phyloP scores from a whole-genome alignment of 2,329 filamentous ascomycete species.

The Stagonosporopsis vannaccii region DNA sequence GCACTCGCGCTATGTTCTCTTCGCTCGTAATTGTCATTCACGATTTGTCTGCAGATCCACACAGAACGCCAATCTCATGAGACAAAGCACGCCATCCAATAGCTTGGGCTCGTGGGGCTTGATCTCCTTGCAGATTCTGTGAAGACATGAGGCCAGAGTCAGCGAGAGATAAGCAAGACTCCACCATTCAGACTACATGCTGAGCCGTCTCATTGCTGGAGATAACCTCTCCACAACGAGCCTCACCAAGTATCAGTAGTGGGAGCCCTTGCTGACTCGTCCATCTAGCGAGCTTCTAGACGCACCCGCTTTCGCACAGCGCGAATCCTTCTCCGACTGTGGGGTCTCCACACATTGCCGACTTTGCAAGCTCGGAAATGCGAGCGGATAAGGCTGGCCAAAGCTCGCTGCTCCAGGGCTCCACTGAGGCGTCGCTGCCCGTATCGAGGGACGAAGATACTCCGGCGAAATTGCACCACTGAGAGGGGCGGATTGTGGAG shows the following conservation, averaged over 20 bases:
- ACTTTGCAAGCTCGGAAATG: slow-evolving; percentile 17
- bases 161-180: slow-evolving; percentile 28
- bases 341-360: slow-evolving; percentile 29
- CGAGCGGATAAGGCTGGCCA: slow-evolving; percentile 25
- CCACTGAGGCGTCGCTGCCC: slow-evolving; percentile 7
- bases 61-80: slow-evolving; percentile 28
- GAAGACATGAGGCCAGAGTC: slow-evolving; percentile 18
- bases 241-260: slow-evolving; percentile 8
- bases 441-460: slow-evolving; percentile 21
- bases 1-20: background rate
- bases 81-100: slow-evolving; percentile 20
- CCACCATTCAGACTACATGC: slow-evolving; percentile 19
- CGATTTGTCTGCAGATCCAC: slow-evolving; percentile 15
- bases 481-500: slow-evolving; percentile 9
- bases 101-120: slow-evolving; percentile 16
- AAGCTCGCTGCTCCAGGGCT: slow-evolving; percentile 15
- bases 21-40: slow-evolving; percentile 17
- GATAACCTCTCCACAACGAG: slow-evolving; percentile 11
- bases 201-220: slow-evolving; percentile 11
- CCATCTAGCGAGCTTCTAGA: slow-evolving; percentile 35
- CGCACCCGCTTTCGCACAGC: slow-evolving; percentile 20
- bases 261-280: slow-evolving; percentile 29
- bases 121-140: slow-evolving; percentile 21
- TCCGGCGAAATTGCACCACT: slow-evolving; percentile 26
- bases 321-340: slow-evolving; percentile 23